Percentiles rank a stretch among this genome's conserved stretches.
Conservation (phyloP, 2,329 filamentous ascomycete species). For the Pseudocercospora fuligena region DNA sequence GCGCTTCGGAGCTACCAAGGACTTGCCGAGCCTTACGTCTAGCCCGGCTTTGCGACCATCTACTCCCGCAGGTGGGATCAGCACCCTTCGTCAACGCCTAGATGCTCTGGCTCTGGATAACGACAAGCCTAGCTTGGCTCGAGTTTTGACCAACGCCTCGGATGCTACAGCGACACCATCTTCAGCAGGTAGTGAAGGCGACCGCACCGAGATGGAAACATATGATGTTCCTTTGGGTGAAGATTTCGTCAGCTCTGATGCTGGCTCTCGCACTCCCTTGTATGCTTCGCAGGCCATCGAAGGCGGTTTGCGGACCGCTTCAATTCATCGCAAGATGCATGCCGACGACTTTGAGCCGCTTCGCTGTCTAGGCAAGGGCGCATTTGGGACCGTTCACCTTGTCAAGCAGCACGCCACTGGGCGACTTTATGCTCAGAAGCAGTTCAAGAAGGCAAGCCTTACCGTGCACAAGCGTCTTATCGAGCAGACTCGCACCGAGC, state of each 20-base stretch:
- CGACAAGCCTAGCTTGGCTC: constrained; percentile 57
- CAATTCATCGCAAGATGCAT: constrained; percentile 78
- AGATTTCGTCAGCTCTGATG: constrained; percentile 76
- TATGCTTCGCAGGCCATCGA: constrained; percentile 51
- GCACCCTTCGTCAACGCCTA: constrained; percentile 78
- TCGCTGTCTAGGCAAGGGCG: constrained; percentile 92
- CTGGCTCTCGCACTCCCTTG: constrained; percentile 43
- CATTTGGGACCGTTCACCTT: constrained; percentile 91
- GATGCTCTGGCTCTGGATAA: constrained; percentile 74
- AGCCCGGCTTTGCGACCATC: constrained; percentile 53
- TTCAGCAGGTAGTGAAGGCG: constrained; percentile 65
- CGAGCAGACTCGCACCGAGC: constrained; percentile 97
- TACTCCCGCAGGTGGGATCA: constrained; percentile 70
- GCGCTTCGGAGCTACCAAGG: constrained; percentile 44
- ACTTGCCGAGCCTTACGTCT: constrained; percentile 56
- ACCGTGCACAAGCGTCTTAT: constrained; percentile 94
- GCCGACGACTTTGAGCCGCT: constrained; percentile 88
- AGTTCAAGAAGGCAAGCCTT: constrained; percentile 95
- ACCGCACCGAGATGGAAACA: constrained; percentile 74
- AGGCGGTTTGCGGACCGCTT: constrained; percentile 59
- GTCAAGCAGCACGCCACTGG: constrained; percentile 90
- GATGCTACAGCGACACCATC: constrained; percentile 60
- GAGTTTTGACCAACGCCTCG: constrained; percentile 42
- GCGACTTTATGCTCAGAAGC: constrained; percentile 93
- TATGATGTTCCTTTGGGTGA: constrained; percentile 85